Evolutionary conservation across 2,329 filamentous ascomycete genomes (phyloP).

Genomic region (Fusarium ambrosium): DNA sequence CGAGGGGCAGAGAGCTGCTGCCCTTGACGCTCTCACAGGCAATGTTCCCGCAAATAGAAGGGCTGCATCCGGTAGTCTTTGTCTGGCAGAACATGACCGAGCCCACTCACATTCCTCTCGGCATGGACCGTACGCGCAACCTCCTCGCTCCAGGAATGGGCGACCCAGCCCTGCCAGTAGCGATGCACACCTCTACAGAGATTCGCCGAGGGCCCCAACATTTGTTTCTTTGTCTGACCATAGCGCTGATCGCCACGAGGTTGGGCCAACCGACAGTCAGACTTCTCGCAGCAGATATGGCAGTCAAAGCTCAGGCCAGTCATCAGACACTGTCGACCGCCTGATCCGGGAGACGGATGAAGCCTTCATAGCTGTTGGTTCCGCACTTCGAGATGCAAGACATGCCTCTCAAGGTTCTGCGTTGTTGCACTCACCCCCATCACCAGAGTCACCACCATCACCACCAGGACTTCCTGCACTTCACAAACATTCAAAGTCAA

Average conservation of each 20-base stretch:
- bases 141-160: slow-evolving; percentile 41
- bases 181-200: slow-evolving; percentile 11
- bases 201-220: slow-evolving; percentile 26
- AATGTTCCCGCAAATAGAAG: slow-evolving; percentile 43
- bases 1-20: slow-evolving; percentile 53
- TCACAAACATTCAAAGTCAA: slow-evolving; percentile 42
- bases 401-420: slow-evolving; percentile 35
- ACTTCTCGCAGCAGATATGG: slow-evolving; percentile 24
- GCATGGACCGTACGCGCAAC: slow-evolving; percentile 26
- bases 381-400: slow-evolving; percentile 55
- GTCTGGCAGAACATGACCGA: slow-evolving; percentile 47
- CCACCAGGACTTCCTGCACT: slow-evolving; percentile 28
- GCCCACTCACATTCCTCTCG: slow-evolving; percentile 36
- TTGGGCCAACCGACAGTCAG: slow-evolving; percentile 25
- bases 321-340: slow-evolving; percentile 58
- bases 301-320: slow-evolving; percentile 36
- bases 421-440: slow-evolving; percentile 24
- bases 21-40: slow-evolving; percentile 47
- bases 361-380: slow-evolving; percentile 62
- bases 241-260: slow-evolving; percentile 27
- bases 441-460: slow-evolving; percentile 32
- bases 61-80: slow-evolving; percentile 49
- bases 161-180: slow-evolving; percentile 12
- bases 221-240: slow-evolving; percentile 44
- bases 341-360: slow-evolving; percentile 65